Evolutionary conservation across 2,329 filamentous ascomycete species (phyloP), one percentile per base, ranked within the genome.

Genomic region (Neopestalotiopsis sp.): DNA sequence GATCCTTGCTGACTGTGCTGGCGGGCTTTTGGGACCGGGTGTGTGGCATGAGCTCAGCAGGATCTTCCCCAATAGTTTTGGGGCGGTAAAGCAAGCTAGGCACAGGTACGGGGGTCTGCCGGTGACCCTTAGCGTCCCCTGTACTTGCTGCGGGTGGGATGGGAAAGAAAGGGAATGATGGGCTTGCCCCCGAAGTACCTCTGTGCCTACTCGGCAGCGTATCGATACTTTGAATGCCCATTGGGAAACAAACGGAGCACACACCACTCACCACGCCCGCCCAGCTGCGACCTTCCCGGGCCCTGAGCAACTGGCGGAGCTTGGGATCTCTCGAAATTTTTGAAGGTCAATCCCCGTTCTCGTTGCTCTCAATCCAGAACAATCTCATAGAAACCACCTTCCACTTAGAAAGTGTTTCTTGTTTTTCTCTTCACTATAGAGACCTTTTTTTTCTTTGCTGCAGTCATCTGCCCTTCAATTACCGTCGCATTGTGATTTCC

Each of bases 41-140:
- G 45, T 52, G 45, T 52, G 6, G 32, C 63, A 69, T 40, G 38
- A 34, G 34, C 59, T 68, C 59, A 62, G 63, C 69, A 71, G 68
- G 70, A 72, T 74, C 72, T 72, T 74, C 75, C 64, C 77, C 76
- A 77, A 77, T 72, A 73, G 72, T 76, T 78, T 75, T 76, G 74
- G 73, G 66, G 69, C 67, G 70, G 71, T 74, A 70, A 65, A 58
- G 63, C 68, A 7, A 13, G 59, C 34, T 58, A 30, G 49, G 45
- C 24, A 42, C 32, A 62, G 59, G 59, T 62, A 62, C 59, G 45
- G 59, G 58, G 59, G 59, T 13, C 68, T 71, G 60, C 72, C 67
- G 70, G 49, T 67, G 45, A 20, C 20, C 67, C 70, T 66, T 76
- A 77, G 73, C 71, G 72, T 69, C 70, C 72, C 72, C 59, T 62